Evolutionary conservation across 2,329 filamentous ascomycete species (phyloP).

Genomic region (Aspergillus oerlinghausenensis): DNA sequence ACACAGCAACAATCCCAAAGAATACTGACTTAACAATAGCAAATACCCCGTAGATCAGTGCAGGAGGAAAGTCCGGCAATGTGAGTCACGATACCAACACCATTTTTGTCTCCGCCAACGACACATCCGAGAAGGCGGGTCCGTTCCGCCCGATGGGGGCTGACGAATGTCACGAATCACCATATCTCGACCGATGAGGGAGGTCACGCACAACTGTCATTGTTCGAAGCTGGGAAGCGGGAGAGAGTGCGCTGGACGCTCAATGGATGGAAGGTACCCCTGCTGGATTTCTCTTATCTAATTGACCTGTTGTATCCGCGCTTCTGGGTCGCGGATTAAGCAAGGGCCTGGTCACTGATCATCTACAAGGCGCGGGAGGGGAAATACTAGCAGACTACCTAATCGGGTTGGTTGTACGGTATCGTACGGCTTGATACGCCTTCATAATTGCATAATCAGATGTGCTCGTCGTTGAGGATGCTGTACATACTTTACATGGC

Average conservation of each 20-base stretch:
- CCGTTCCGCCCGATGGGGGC: conserved; percentile 12
- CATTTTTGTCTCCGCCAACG: conserved; percentile 9
- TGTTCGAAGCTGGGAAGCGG: background rate
- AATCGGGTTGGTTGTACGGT: background rate
- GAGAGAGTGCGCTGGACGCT: background rate
- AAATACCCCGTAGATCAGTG: background rate
- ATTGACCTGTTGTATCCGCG: conserved; percentile 9
- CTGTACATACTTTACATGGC: background rate
- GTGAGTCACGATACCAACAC: conserved; percentile 5
- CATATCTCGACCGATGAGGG: background rate
- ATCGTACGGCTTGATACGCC: background rate
- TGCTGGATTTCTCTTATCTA: conserved; percentile 20
- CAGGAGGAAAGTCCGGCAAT: conserved; percentile 1
- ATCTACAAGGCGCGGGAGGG: conserved; percentile 18
- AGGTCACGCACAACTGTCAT: background rate
- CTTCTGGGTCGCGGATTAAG: conserved; percentile 12
- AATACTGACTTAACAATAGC: background rate
- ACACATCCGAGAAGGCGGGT: conserved; percentile 6
- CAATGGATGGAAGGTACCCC: background rate
- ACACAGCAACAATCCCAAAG: background rate
- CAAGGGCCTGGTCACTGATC: conserved; percentile 10
- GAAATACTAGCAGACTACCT: background rate
- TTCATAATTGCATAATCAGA: background rate
- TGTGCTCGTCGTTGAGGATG: background rate
- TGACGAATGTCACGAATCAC: background rate